Evolutionary conservation across 2,329 filamentous ascomycete genomes (phyloP), one percentile per base, ranked within the genome.

Genomic region (Waltergamsia citrina): DNA sequence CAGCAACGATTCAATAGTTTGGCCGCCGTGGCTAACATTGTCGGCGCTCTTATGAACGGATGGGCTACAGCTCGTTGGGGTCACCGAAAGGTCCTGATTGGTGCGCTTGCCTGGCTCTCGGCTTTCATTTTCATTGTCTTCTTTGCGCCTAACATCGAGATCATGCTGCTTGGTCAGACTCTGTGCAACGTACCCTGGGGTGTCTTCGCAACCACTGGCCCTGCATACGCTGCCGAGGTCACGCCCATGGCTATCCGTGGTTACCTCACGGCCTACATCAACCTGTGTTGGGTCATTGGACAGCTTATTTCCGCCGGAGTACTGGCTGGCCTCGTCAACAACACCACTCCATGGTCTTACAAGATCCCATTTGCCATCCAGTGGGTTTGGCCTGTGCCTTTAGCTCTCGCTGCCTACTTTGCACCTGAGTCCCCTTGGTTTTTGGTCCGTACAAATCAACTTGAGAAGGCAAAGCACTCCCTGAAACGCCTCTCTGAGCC

Each of bases 101-200:
- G 43, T 21, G 54, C 54, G 4, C 52, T 70, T n/a, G 48, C 51
- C 15, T 56, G 54, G 39, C 46, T 71, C 21, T 47, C 52, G 6
- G 56, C 44, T 8, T 65, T 65, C 41, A 60, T 70, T 43, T 70
- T 69, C 42, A 52, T 71, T 37, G 52, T 57, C 21, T 65, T 71
- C 51, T 71, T 70, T 34, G 62, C 67, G 1, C 56, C 56, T 7
- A 62, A 53, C 16, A 53, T 65, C 6, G 48, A 58, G 19, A 53
- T 62, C 11, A 48, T 68, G 22, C 48, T 69, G 3, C 53, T 62
- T 6, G 65, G 63, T 5, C 55, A 67, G 35, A 25, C 21, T 12
- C 28, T 35, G 9, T 69, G 63, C 47, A 57, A 54, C 32, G 46
- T 66, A 4, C 53, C 60, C 9, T 65, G 60, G 57, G 63, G 63